Percentiles rank a stretch among this genome's conserved stretches.
Conservation (phyloP, 352 stramenopile genomes). For the Bremia lactucae region DNA sequence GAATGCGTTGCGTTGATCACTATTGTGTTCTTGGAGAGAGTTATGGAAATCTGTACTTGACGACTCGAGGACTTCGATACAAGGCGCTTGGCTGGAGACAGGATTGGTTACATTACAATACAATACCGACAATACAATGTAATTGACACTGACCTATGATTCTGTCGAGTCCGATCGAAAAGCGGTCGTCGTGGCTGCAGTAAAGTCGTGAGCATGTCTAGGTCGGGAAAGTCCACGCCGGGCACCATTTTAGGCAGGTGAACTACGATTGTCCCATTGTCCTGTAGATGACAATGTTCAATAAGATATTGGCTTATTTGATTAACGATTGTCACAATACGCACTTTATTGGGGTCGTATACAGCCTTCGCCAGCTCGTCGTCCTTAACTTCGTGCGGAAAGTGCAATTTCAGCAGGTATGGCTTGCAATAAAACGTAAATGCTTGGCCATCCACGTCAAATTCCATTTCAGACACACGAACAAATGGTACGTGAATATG, state of each 20-base stretch:
- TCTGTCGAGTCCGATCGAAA: conserved; percentile 22
- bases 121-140: not conserved
- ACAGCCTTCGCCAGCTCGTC: conserved; percentile 85
- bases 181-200: conserved; percentile 53
- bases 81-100: conserved; percentile 27
- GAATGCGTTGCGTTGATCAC: conserved; percentile 8
- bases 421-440: conserved; percentile 96
- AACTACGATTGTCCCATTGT: conserved; percentile 89
- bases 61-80: conserved; percentile 80
- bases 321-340: conserved; percentile 1
- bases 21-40: conserved; percentile 20
- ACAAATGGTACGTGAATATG: conserved; percentile 87
- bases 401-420: conserved; percentile 94
- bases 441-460: conserved; percentile 78
- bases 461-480: conserved; percentile 88
- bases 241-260: conserved; percentile 85
- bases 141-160: conserved; percentile 17
- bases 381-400: conserved; percentile 84
- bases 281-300: conserved; percentile 34
- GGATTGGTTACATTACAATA: not conserved
- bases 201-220: conserved; percentile 89
- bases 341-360: conserved; percentile 84
- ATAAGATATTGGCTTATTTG: not conserved
- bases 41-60: conserved; percentile 10
- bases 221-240: conserved; percentile 83